A percentile compares a stretch with the other conserved stretches of the same genome.
phyloP scores from a whole-genome alignment of 2,329 filamentous ascomycete species.

The Atkinsonella hypoxylon region DNA sequence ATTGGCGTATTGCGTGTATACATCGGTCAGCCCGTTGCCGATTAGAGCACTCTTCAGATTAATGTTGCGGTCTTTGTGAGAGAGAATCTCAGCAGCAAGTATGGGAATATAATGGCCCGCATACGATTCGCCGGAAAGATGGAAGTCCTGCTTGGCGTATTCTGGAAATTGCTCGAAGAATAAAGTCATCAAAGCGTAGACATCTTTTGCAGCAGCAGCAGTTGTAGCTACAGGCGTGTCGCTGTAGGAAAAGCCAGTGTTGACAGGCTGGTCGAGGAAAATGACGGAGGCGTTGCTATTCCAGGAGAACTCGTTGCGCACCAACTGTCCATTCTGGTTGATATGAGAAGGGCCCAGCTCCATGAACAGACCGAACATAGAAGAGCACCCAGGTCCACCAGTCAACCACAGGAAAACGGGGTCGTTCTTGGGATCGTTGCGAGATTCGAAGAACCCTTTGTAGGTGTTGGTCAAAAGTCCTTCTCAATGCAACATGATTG shows the following conservation, averaged over 20 bases:
- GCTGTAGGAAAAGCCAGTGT: conserved; percentile 95
- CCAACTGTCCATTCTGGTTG: conserved; percentile 65
- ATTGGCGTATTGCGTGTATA: conserved; percentile 80
- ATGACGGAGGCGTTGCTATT: conserved; percentile 96
- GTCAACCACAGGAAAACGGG: conserved; percentile 91
- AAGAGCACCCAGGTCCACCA: conserved; percentile 90
- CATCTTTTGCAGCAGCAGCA: conserved; percentile 86
- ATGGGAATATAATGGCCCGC: conserved; percentile 91
- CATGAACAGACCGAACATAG: conserved; percentile 89
- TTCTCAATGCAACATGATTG: neutral
- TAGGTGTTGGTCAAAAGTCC: neutral
- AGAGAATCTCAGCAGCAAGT: conserved; percentile 80
- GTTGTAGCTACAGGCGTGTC: conserved; percentile 82
- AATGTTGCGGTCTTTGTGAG: conserved; percentile 92
- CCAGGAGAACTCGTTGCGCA: conserved; percentile 84
- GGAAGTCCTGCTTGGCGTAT: conserved; percentile 88
- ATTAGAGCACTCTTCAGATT: conserved; percentile 92
- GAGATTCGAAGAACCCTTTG: conserved; percentile 94
- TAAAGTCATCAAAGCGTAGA: conserved; percentile 88
- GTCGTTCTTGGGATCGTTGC: conserved; percentile 91
- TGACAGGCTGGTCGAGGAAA: conserved; percentile 98
- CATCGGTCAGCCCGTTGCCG: conserved; percentile 90
- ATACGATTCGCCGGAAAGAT: conserved; percentile 91
- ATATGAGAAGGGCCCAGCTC: conserved; percentile 85
- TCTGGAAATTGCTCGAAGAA: conserved; percentile 99